Evolutionary conservation across 2,329 filamentous ascomycete genomes (phyloP).

Genomic region (Hypoxylon sp.): DNA sequence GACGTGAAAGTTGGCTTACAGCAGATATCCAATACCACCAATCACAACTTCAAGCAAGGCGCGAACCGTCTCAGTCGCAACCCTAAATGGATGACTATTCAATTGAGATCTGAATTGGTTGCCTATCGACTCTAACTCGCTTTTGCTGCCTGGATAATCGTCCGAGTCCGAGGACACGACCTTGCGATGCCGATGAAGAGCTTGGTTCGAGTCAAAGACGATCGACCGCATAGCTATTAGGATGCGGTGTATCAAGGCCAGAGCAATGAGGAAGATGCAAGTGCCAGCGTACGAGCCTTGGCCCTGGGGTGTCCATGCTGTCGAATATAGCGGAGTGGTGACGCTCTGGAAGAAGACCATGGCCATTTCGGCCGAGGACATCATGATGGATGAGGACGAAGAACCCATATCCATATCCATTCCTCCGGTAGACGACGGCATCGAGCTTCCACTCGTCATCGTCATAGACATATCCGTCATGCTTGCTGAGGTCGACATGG

Average conservation of each 20-base stretch:
- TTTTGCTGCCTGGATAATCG: slow-evolving; percentile 33
- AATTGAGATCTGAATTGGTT: slow-evolving; percentile 40
- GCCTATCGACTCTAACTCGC: slow-evolving; percentile 40
- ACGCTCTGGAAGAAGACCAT: slow-evolving; percentile 68
- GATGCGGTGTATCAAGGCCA: slow-evolving; percentile 77
- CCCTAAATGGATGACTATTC: slow-evolving; percentile 46
- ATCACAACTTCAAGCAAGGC: slow-evolving; percentile 49
- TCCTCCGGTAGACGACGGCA: slow-evolving; percentile 32
- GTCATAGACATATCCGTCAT: slow-evolving; percentile 38
- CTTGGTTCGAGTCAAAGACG: slow-evolving; percentile 39
- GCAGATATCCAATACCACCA: slow-evolving; percentile 51
- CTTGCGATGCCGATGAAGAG: slow-evolving; percentile 23
- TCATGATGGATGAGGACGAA: slow-evolving; percentile 38
- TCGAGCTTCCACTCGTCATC: slow-evolving; percentile 32
- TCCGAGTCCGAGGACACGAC: slow-evolving; percentile 35
- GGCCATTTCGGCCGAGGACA: slow-evolving; percentile 50
- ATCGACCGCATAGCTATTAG: slow-evolving; percentile 71
- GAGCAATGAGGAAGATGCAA: slow-evolving; percentile 89
- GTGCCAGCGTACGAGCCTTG: slow-evolving; percentile 85
- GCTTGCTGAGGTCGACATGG: slow-evolving; percentile 26
- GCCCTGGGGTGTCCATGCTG: slow-evolving; percentile 78
- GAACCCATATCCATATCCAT: slow-evolving; percentile 41
- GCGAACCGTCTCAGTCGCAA: slow-evolving; percentile 48
- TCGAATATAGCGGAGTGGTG: slow-evolving; percentile 76
- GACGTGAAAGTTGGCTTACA: slow-evolving; percentile 44